Evolutionary conservation across 768 basidiomycete genomes (phyloP), one percentile per base, ranked within the genome.

Genomic region (Multifurca ochricompacta): DNA sequence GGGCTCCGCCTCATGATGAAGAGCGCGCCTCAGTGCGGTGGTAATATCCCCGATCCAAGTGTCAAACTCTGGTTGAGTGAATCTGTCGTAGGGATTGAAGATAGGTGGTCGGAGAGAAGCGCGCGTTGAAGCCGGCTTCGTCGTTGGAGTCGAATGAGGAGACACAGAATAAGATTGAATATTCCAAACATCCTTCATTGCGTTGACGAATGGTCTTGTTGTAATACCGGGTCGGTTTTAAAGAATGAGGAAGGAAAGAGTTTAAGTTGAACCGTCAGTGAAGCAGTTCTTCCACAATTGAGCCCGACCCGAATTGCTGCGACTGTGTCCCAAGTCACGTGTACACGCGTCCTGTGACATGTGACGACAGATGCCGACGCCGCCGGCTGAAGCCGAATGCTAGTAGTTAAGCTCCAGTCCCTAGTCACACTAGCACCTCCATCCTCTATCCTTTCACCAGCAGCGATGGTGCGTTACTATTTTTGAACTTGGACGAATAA

Each of bases 71-170:
- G 72, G 69, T 63, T 80, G 75, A 1, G 82, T 74, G 65, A 87
- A 84, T 65, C 82, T 82, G 66, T 87, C 83, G 65, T 81, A 87
- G 1, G 85, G 85, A 62, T 87, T 87, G 48, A 78, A 67, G 49
- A 85, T 75, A 18, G 85, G 83, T 6, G 80, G 69, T 18, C 74
- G 73, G 18, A 64, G 61, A 28, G 54, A 46, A 34, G 49, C 37
- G 50, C 54, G 58, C 14, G 44, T 11, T 23, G 51, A 35, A 2
- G 40, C 21, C 16, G 41, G 31, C 18, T 27, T 47, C 10, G 60
- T 16, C 18, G 50, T 35, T 35, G 32, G 34, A 11, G 52, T 53
- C 3, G 58, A 48, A n/a, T 28, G 45, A 30, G 43, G 46, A 10
- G 51, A 39, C 18, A 39, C 10, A 3, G 56, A 48, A n/a, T 45